A percentile compares a stretch with the other conserved stretches of the same genome.
Evolutionary conservation across 1,139 yeast species (phyloP).

Genomic region (Scheffersomyces titani): DNA sequence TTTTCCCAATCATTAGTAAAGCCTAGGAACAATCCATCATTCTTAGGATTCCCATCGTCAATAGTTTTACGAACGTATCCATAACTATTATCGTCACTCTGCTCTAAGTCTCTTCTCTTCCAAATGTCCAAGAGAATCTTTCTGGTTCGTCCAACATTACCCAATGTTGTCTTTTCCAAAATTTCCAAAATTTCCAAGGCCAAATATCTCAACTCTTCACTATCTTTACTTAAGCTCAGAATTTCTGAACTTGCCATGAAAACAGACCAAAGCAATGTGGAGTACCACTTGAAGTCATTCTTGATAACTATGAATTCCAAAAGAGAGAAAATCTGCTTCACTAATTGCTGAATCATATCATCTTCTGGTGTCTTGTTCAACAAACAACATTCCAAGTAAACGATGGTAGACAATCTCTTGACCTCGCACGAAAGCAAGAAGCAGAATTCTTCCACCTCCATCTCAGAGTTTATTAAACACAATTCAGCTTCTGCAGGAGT

Average conservation of each 20-base stretch:
- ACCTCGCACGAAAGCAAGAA: slow-evolving; percentile 30
- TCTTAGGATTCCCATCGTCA: slow-evolving; percentile 1
- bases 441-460: slow-evolving; percentile 23
- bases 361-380: slow-evolving; percentile 18
- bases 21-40: slow-evolving; percentile 13
- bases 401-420: slow-evolving; percentile 22
- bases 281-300: slow-evolving; percentile 29
- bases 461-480: slow-evolving; percentile 8
- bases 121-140: slow-evolving; percentile 23
- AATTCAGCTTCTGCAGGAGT: slow-evolving; percentile 1
- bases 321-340: slow-evolving; percentile 17
- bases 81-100: slow-evolving; percentile 21
- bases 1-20: slow-evolving; percentile 32
- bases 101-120: slow-evolving; percentile 29
- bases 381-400: slow-evolving; percentile 31
- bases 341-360: slow-evolving; percentile 12
- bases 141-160: slow-evolving; percentile 26
- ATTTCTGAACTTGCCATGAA: slow-evolving; percentile 27
- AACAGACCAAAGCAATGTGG: slow-evolving; percentile 25
- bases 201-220: slow-evolving; percentile 28
- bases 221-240: slow-evolving; percentile 18
- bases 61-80: slow-evolving; percentile 12
- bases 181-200: slow-evolving; percentile 24
- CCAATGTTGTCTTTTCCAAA: slow-evolving; percentile 25
- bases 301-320: slow-evolving; percentile 26